Conservation (phyloP, 2,329 filamentous ascomycete species). For the Sporothrix dimorphospora region DNA sequence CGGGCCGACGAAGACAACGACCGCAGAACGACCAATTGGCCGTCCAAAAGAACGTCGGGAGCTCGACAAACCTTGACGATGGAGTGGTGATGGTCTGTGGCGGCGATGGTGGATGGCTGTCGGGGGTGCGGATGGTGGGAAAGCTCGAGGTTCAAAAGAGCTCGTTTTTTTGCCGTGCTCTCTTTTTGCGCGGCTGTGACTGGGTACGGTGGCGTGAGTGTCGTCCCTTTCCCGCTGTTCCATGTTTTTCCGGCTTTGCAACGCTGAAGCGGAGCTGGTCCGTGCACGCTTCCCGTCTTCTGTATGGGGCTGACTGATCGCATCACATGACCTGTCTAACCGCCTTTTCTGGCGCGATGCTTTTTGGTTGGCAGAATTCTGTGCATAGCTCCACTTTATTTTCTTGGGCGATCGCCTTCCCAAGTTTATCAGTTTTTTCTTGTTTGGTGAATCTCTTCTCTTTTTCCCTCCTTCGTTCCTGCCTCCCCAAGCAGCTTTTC, state of each 20-base stretch:
- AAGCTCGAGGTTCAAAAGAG: conserved; percentile 24
- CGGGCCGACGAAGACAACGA: not conserved
- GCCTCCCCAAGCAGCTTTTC: not conserved
- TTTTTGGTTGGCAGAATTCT: conserved; percentile 27
- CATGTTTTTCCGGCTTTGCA: conserved; percentile 32
- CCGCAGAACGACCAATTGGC: conserved; percentile 14
- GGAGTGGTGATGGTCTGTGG: conserved; percentile 28
- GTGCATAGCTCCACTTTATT: conserved; percentile 22
- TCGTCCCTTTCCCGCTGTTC: conserved; percentile 12
- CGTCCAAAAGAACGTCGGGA: not conserved
- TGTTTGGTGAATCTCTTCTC: conserved; percentile 5
- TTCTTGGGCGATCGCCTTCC: conserved; percentile 3
- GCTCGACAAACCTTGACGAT: conserved; percentile 26
- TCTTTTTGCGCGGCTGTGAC: conserved; percentile 30
- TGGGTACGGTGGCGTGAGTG: conserved; percentile 33
- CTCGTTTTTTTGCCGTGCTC: conserved; percentile 30
- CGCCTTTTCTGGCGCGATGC: not conserved
- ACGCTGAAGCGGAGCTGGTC: conserved; percentile 15
- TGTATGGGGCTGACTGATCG: not conserved
- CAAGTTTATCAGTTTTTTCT: conserved; percentile 24
- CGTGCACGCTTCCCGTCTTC: conserved; percentile 10
- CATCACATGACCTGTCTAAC: conserved; percentile 16
- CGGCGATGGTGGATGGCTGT: conserved; percentile 12
- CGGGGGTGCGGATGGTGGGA: not conserved
- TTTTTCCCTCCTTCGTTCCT: not conserved